These are phyloP conservation scores for Penicillium brasilianum DNA, from an alignment of 2,329 filamentous ascomycete species.

Conservation along the genomic window DNA sequence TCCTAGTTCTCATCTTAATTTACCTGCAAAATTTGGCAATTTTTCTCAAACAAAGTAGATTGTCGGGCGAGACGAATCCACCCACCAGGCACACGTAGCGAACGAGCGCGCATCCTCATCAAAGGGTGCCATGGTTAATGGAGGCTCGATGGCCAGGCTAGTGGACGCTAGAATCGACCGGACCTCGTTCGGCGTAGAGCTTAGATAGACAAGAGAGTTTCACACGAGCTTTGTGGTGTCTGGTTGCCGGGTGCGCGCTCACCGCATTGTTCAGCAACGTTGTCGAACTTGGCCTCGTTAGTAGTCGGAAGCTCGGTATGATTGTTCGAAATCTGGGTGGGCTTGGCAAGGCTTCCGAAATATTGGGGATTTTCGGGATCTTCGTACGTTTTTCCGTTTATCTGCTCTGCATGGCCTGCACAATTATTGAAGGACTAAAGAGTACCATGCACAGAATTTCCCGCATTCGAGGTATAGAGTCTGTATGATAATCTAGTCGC, in stretches of 20 bases:
- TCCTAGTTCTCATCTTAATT: background rate
- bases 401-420: background rate
- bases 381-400: background rate
- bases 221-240: background rate
- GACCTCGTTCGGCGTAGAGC: slow-evolving; percentile 20
- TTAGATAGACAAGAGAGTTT: slow-evolving; percentile 25
- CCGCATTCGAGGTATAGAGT: background rate
- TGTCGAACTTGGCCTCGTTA: background rate
- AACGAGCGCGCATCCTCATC: slow-evolving; percentile 30
- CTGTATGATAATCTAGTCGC: too few species aligned
- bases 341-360: slow-evolving; percentile 12
- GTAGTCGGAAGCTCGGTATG: background rate
- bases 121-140: slow-evolving; percentile 33
- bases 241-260: slow-evolving; percentile 5
- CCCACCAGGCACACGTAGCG: slow-evolving; percentile 14
- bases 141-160: slow-evolving; percentile 19
- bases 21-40: slow-evolving; percentile 1
- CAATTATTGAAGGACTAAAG: too few species aligned
- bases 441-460: background rate
- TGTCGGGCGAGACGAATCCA: slow-evolving; percentile 11
- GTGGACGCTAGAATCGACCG: slow-evolving; percentile 29
- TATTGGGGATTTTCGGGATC: slow-evolving; percentile 5
- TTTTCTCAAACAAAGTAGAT: slow-evolving; percentile 6
- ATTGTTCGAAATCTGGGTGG: background rate
- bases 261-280: slow-evolving; percentile 23